Evolutionary conservation across 2,329 filamentous ascomycete species (phyloP), one percentile per base, ranked within the genome.

Genomic region (Botrytis paeoniae): DNA sequence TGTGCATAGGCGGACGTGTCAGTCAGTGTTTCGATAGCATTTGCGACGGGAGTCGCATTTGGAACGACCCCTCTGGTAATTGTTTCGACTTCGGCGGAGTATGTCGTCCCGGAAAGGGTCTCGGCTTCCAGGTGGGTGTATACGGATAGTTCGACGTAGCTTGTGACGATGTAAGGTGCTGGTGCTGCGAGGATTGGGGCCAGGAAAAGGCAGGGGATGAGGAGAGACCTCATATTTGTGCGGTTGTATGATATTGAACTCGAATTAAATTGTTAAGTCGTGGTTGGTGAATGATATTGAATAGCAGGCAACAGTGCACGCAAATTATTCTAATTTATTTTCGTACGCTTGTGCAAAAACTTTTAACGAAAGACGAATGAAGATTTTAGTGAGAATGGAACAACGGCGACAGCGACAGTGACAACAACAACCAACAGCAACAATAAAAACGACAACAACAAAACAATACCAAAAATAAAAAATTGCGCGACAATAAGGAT

Each of bases 91-190:
- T 68, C 60, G 7, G 4, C 39, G 8, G 39, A 0, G 16, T 51
- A 37, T 14, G 6, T 51, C 0, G 41, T 66, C 8, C 41, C 2
- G 4, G 0, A 0, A 29, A 73, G 25, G 7, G 48, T 41, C 0
- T 45, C 57, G 63, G 39, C 65, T 18, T 45, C 73, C 20, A n/a
- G 20, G 12, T 73, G 43, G 29, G 74, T 75, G 39, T 76, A 73
- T 6, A 77, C 73, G 20, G 75, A 77, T 3, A 77, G 35, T n/a
- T 74, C 72, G 25, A 78, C 70, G 48, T 77, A 76, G 3, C 57
- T 74, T 6, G 76, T 77, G 35, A 77, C 74, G 22, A 77, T 65
- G 41, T 77, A 77, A 18, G 76, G 75, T 57, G 75, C 75, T 61
- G 76, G 74, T 18, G 71, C 73, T 8, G 65, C 75, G 57, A 37